Conservation (phyloP, 306 rosid species). For the Pyrus betulifolia region DNA sequence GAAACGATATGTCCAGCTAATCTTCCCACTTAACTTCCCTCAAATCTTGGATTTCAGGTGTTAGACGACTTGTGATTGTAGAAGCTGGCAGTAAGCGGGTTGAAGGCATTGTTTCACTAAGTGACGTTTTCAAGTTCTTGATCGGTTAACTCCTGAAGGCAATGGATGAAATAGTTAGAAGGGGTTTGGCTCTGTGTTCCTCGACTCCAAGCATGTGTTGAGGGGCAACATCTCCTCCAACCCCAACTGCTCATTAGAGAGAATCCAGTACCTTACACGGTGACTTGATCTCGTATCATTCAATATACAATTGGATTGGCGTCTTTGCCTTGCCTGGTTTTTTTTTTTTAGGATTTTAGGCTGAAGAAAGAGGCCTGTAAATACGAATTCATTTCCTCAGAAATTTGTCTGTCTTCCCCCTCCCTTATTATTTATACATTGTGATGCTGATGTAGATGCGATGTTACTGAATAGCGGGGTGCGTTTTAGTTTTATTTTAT, state of each 20-base stretch:
- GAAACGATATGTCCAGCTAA: background rate
- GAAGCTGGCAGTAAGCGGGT: conserved; percentile 99
- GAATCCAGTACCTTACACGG: conserved; percentile 22
- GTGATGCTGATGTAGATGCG: conserved; percentile 44
- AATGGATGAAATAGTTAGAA: conserved; percentile 20
- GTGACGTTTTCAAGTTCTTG: conserved; percentile 83
- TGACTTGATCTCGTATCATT: conserved; percentile 44
- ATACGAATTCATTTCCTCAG: conserved; percentile 38
- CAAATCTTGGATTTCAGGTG: conserved; percentile 43
- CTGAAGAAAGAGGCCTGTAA: conserved; percentile 68
- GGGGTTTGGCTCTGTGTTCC: conserved; percentile 29
- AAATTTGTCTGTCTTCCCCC: conserved; percentile 38
- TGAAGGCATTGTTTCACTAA: conserved; percentile 79
- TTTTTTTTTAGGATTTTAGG: conserved; percentile 58
- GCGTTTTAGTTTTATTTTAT: conserved; percentile 20
- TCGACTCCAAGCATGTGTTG: conserved; percentile 14
- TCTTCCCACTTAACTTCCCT: background rate
- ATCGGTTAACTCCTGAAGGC: conserved; percentile 43
- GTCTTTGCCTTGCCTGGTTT: conserved; percentile 64
- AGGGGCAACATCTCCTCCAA: conserved; percentile 12
- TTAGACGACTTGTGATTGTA: conserved; percentile 81
- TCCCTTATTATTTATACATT: conserved; percentile 24
- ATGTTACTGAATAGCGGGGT: conserved; percentile 30
- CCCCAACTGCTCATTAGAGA: conserved; percentile 25
- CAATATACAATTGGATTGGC: conserved; percentile 50